A percentile compares a stretch with the other conserved stretches of the same genome.
phyloP scores from a whole-genome alignment of 1,284 basidiomycete genomes.

The Tilletiaria anomala region DNA sequence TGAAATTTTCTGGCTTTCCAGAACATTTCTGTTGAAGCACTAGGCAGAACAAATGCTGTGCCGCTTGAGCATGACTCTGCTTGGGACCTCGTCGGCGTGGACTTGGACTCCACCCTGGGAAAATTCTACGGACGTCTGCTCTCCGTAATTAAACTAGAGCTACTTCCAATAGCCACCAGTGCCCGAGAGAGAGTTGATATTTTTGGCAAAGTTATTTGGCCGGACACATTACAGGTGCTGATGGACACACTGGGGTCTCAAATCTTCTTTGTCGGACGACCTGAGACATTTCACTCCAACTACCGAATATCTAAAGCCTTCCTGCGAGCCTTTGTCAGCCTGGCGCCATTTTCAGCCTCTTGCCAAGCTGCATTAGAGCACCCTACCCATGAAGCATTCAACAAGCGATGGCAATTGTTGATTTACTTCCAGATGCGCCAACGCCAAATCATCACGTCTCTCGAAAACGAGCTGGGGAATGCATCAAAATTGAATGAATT shows the following conservation, averaged over 20 bases:
- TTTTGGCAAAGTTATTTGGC: no score
- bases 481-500: not conserved
- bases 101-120: no score
- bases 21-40: no score
- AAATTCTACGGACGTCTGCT: no score
- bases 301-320: constrained; percentile 71
- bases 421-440: constrained; percentile 96
- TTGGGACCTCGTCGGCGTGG: no score
- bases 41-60: no score
- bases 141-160: no score
- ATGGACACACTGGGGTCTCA: constrained; percentile 65
- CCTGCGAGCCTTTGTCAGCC: constrained; percentile 63
- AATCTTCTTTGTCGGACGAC: constrained; percentile 78
- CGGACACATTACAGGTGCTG: no score
- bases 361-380: constrained; percentile 44
- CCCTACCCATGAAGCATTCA: constrained; percentile 57
- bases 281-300: constrained; percentile 67
- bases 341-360: constrained; percentile 53
- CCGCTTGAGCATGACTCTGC: no score
- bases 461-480: constrained; percentile 7
- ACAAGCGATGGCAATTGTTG: constrained; percentile 80
- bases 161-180: no score
- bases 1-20: no score
- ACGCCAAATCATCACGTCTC: constrained; percentile 63
- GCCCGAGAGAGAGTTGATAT: no score